These are phyloP conservation scores for Leptographium lundbergii DNA, from an alignment of 2,329 filamentous ascomycete species.

Conservation along the genomic window DNA sequence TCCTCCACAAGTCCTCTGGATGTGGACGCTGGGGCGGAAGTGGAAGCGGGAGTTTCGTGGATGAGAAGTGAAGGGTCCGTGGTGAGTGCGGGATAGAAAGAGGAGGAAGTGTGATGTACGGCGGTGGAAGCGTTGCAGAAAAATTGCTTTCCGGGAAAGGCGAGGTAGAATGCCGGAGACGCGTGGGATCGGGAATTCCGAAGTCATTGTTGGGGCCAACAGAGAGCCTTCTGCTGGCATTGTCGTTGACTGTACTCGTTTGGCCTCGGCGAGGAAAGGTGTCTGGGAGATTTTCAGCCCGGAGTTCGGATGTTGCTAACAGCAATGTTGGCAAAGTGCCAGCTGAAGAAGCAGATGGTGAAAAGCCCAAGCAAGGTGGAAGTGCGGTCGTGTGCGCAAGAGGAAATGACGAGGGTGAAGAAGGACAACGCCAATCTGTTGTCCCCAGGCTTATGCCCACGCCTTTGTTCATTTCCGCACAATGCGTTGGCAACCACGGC, in stretches of 20 bases:
- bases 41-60: not conserved
- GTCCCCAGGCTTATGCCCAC: not conserved
- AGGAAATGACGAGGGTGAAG: not conserved
- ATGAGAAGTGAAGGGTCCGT: conserved; percentile 14
- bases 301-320: not conserved
- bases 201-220: not conserved
- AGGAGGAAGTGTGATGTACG: not conserved
- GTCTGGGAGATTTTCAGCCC: not conserved
- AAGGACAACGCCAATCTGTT: conserved; percentile 1
- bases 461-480: not conserved
- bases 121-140: not conserved
- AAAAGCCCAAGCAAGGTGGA: not conserved
- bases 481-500: not conserved
- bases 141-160: not conserved
- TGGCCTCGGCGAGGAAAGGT: not conserved
- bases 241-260: not conserved
- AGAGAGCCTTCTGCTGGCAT: not conserved
- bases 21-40: not conserved
- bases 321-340: not conserved
- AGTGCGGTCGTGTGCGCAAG: not conserved
- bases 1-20: not conserved
- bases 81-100: conserved; percentile 8
- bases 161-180: not conserved
- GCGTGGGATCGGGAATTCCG: not conserved
- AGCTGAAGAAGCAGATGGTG: not conserved